Base-by-base conservation (phyloP, 768 basidiomycete species). In the Mycena venus region DNA sequence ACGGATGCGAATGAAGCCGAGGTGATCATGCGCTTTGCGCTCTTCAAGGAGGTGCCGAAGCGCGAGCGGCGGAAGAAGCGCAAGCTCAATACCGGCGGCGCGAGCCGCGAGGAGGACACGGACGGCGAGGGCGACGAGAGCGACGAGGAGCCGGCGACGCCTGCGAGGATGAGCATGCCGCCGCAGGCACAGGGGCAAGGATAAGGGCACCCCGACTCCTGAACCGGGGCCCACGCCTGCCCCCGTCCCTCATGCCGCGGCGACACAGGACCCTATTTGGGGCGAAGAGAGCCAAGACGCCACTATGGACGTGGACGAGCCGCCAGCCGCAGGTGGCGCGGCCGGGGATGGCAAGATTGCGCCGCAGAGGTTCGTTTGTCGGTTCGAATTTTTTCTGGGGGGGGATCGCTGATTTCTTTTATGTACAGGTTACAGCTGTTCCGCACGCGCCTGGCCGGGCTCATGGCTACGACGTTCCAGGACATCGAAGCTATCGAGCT, bases 31-130 rank as follows among this genome's bases (percentile, higher is more conserved):
- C 94, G 97, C 25, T 99, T 96, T 84, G 98, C 98, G 7, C 90
- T 99, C 38, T 99, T 97, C 91, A 98, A 97, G 81, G 98, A 99
- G 83, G 98, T 99, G 21, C 90, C 95, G 56, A 96, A 94, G 81
- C 91, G 95, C 66, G 87, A 88, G 72, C 90, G 91, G 75, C 86
- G 92, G 74, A 98, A 98, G 89, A 95, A 95, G 85, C 90, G 95
- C 80, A 96, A 95, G 86, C 88, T 96, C 73, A 95, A 95, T 80
- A 90, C 87, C 63, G 94, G 93, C 6, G 89, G 87, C 68, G 89
- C 86, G 17, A 85, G 75, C 81, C 90, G 79, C 10, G 49, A 14
- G 77, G 88, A 81, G 27, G 90, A 88, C 31, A 91, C 89, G 31
- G 88, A 86, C n/a, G 88, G 86, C 27, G 90, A 89, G 10, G 88